Conservation (phyloP, 2,329 filamentous ascomycete genomes). For the Colletotrichum plurivorum region DNA sequence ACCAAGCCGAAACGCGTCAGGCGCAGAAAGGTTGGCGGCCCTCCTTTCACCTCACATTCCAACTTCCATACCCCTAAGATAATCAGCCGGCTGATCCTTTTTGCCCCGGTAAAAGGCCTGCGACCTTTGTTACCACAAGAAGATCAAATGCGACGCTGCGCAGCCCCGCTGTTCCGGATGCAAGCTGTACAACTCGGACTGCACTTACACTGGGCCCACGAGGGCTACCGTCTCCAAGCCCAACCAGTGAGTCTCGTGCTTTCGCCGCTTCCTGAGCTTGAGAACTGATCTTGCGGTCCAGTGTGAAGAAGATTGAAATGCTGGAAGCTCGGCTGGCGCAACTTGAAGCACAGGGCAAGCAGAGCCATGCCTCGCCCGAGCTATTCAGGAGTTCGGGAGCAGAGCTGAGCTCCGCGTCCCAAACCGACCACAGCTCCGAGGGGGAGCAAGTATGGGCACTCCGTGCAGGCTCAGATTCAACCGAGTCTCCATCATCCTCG, state of each 20-base stretch:
- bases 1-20: conserved; percentile 19
- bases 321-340: conserved; percentile 22
- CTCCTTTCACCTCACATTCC: not conserved
- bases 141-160: conserved; percentile 35
- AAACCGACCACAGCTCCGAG: not conserved
- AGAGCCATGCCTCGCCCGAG: not conserved
- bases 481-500: not conserved
- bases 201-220: conserved; percentile 32
- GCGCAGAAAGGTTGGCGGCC: conserved; percentile 23
- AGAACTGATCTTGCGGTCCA: not conserved
- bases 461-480: not conserved
- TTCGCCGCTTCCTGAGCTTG: not conserved
- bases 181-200: conserved; percentile 32
- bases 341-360: conserved; percentile 17
- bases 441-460: not conserved
- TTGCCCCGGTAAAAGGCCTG: conserved; percentile 23
- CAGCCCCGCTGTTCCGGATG: conserved; percentile 35
- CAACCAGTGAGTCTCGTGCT: not conserved
- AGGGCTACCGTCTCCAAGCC: not conserved
- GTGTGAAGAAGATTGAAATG: conserved; percentile 26
- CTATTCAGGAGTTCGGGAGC: not conserved
- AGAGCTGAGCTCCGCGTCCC: not conserved
- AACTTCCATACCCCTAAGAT: no score
- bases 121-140: conserved; percentile 34
- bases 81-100: not conserved